phyloP scores from a whole-genome alignment of 148 eudicot genomes.

The Rhododendron griersonianum region DNA sequence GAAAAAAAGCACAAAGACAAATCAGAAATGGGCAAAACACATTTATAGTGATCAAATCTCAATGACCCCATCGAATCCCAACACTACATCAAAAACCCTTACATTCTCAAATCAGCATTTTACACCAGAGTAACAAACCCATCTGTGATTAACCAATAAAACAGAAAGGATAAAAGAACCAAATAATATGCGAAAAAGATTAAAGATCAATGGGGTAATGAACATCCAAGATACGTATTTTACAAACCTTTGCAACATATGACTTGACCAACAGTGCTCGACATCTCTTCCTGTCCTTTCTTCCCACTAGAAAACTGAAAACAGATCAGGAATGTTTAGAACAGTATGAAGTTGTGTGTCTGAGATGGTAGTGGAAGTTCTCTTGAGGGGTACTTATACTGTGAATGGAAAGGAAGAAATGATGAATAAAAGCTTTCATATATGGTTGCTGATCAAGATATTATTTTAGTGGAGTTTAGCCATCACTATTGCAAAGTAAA shows the following conservation, averaged over 20 bases:
- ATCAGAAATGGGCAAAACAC: background rate
- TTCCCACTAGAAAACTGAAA: background rate
- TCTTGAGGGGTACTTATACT: background rate
- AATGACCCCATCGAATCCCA: no score
- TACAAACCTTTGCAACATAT: conserved; percentile 19
- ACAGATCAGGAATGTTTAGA: background rate
- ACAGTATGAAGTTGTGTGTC: background rate
- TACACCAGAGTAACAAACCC: background rate
- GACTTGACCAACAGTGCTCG: conserved; percentile 22
- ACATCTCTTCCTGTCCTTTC: conserved; percentile 8
- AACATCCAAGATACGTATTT: background rate
- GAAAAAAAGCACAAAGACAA: background rate
- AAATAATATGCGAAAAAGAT: background rate
- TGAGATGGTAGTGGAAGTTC: background rate
- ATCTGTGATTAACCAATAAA: background rate
- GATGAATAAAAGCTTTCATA: background rate
- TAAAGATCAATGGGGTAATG: background rate
- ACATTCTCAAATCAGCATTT: background rate
- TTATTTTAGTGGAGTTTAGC: background rate
- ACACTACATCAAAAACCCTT: no score
- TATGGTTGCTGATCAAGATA: no score
- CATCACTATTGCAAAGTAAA: no score
- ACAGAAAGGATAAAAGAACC: no score
- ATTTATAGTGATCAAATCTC: background rate
- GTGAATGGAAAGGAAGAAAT: background rate